Conservation (phyloP, 352 stramenopile species). For the Halophytophthora polymorphica region DNA sequence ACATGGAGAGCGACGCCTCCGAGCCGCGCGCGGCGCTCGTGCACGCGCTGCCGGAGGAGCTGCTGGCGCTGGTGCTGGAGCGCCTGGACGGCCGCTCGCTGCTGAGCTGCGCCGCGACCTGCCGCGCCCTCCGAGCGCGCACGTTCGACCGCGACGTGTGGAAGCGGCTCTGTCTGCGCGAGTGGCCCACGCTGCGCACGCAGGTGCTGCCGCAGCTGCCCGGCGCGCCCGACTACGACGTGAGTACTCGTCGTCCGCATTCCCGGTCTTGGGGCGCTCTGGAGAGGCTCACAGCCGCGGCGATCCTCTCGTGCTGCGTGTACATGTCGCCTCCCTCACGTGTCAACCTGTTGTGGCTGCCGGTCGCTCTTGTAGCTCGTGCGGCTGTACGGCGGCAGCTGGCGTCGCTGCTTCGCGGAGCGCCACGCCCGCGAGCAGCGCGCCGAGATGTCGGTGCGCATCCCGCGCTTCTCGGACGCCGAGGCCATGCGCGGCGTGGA, state of each 20-base stretch:
- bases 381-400: constrained; percentile 69
- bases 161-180: constrained; percentile 56
- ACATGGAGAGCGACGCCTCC: neutral
- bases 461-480: constrained; percentile 45
- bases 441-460: constrained; percentile 49
- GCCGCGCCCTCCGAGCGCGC: constrained; percentile 37
- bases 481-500: constrained; percentile 33
- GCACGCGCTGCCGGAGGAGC: constrained; percentile 47
- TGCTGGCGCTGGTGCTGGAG: constrained; percentile 42
- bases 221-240: constrained; percentile 73
- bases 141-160: constrained; percentile 62
- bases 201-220: constrained; percentile 66
- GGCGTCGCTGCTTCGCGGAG: constrained; percentile 66
- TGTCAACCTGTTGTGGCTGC: neutral
- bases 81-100: constrained; percentile 59
- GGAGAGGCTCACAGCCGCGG: constrained; percentile 2
- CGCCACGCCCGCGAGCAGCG: constrained; percentile 43
- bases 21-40: constrained; percentile 23
- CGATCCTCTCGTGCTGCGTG: no score
- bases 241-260: constrained; percentile 24
- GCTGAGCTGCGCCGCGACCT: constrained; percentile 43
- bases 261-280: constrained; percentile 3
- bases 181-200: constrained; percentile 55
- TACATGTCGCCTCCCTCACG: no score
- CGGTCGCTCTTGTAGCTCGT: constrained; percentile 38